These are phyloP conservation scores for Cavenderia fasciculata DNA, from an alignment of 78 protist species.

Conservation along the genomic window DNA sequence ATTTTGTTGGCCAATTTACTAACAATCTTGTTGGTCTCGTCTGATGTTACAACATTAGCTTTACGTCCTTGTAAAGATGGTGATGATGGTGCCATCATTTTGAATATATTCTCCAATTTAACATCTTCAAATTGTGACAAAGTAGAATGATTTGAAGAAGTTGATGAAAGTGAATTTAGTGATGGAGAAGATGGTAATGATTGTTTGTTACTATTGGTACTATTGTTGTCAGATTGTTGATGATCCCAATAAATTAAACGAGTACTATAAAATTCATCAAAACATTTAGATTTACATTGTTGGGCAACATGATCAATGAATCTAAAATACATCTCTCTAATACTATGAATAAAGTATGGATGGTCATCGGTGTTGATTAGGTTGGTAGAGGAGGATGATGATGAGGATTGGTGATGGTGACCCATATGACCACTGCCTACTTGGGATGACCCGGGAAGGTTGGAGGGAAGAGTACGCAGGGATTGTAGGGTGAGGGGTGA, in stretches of 20 bases:
- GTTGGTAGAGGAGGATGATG: not conserved
- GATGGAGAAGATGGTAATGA: not conserved
- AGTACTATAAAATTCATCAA: slow-evolving; percentile 84
- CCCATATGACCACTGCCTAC: not conserved
- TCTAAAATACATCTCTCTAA: slow-evolving; percentile 79
- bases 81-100: not conserved
- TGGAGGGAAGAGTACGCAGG: not conserved
- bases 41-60: not conserved
- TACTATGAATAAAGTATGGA: slow-evolving; percentile 71
- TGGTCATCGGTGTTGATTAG: slow-evolving; percentile 62
- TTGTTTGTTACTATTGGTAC: not conserved
- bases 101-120: not conserved
- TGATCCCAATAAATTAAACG: slow-evolving; percentile 80
- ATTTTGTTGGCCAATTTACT: slow-evolving; percentile 55
- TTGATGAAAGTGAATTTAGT: not conserved
- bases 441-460: slow-evolving; percentile 1
- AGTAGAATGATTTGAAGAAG: not conserved
- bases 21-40: slow-evolving; percentile 27
- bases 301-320: slow-evolving; percentile 68
- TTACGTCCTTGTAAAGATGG: not conserved
- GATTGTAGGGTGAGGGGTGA: slow-evolving; percentile 4
- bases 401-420: not conserved
- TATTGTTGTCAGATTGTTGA: no score
- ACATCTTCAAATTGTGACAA: not conserved
- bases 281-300: slow-evolving; percentile 71